phyloP scores from a whole-genome alignment of 495 filamentous ascomycete species.

The Ascobolus immersus region DNA sequence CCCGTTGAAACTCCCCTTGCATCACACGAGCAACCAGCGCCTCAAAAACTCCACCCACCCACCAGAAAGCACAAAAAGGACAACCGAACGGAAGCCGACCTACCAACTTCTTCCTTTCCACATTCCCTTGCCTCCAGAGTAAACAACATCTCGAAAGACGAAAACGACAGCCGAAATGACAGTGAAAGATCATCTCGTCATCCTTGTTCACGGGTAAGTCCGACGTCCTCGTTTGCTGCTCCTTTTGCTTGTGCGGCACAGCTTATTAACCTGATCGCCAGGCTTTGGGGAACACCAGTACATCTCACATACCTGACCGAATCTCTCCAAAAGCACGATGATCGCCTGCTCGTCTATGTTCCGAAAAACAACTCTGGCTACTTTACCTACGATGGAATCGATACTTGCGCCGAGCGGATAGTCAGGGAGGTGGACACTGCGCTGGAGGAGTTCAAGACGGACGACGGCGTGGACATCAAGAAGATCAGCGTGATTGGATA shows the following conservation, averaged over 20 bases:
- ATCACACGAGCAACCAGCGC: too few relatives aligned
- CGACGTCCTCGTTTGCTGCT: slow-evolving; percentile 6
- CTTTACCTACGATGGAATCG: slow-evolving; percentile 87
- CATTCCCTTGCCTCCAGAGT: too few relatives aligned
- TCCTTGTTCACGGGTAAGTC: slow-evolving; percentile 80
- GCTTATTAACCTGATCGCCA: slow-evolving; percentile 18
- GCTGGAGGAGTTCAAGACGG: slow-evolving; percentile 32
- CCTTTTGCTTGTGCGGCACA: not conserved
- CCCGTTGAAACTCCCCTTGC: too few relatives aligned
- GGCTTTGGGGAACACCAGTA: slow-evolving; percentile 75
- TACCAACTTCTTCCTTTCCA: too few relatives aligned
- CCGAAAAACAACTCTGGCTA: slow-evolving; percentile 55
- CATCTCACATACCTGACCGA: slow-evolving; percentile 52
- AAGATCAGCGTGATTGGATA: slow-evolving; percentile 78
- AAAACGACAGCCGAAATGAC: too few relatives aligned
- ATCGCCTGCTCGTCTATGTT: slow-evolving; percentile 45
- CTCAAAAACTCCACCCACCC: too few relatives aligned
- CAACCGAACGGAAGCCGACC: too few relatives aligned
- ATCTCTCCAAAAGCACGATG: slow-evolving; percentile 36
- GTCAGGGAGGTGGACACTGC: slow-evolving; percentile 69
- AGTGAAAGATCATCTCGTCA: slow-evolving; percentile 65
- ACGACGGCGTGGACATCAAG: slow-evolving; percentile 38
- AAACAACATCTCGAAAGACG: too few relatives aligned
- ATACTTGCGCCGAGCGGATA: slow-evolving; percentile 69
- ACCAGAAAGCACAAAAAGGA: too few relatives aligned